phyloP scores from a whole-genome alignment of 805 yeast species.

The Pichia nanzhaoensis region DNA sequence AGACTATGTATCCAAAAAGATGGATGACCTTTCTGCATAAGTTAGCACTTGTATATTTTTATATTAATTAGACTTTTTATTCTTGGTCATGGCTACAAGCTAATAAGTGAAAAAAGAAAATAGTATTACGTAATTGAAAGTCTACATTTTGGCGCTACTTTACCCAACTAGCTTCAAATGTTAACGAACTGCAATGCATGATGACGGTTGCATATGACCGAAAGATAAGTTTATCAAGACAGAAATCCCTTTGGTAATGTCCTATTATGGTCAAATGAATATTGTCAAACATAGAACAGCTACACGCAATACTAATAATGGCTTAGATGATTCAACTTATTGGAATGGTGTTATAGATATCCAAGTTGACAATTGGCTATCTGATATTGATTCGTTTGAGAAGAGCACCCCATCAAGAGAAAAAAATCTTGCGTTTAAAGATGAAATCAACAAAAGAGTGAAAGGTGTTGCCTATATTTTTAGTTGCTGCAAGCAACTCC shows the following conservation, averaged over 20 bases:
- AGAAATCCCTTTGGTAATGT: too few relatives aligned
- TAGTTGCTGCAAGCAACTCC: conserved; percentile 36
- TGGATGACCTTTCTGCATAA: conserved; percentile 39
- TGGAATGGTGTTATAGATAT: conserved; percentile 28
- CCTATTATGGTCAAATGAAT: not conserved
- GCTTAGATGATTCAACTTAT: conserved; percentile 13
- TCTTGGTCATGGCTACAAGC: too few relatives aligned
- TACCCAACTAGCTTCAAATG: too few relatives aligned
- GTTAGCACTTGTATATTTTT: not conserved
- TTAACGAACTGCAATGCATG: too few relatives aligned
- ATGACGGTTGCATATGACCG: too few relatives aligned
- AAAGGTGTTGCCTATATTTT: conserved; percentile 44
- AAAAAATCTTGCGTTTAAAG: conserved; percentile 27
- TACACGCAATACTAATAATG: not conserved
- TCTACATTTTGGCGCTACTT: too few relatives aligned
- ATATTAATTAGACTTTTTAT: too few relatives aligned
- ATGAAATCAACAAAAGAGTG: conserved; percentile 37
- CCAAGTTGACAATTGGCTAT: conserved; percentile 24
- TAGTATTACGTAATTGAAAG: too few relatives aligned
- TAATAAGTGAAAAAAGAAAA: too few relatives aligned
- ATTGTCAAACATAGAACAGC: too few relatives aligned
- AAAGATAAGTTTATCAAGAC: too few relatives aligned
- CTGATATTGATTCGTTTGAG: conserved; percentile 21
- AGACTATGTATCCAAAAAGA: conserved; percentile 78
- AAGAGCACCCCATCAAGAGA: conserved; percentile 30